phyloP scores from a whole-genome alignment of 2,329 filamentous ascomycete species.

The Penicillium sp. region DNA sequence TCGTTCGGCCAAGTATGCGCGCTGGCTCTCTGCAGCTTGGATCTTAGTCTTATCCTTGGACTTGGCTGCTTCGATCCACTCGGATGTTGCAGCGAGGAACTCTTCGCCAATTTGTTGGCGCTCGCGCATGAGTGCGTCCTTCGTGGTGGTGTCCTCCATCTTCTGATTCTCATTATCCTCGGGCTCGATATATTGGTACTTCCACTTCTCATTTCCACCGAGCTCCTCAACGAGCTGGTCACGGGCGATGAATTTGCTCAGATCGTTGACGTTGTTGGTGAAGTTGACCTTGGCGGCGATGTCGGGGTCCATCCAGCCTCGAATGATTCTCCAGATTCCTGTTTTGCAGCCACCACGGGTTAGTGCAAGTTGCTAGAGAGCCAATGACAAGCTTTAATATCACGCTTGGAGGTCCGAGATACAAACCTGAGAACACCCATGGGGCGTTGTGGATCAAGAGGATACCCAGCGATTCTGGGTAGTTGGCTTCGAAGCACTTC shows the following conservation, averaged over 20 bases:
- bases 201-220: constrained; percentile 80
- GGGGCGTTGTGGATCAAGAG: constrained; percentile 91
- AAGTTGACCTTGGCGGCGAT: constrained; percentile 93
- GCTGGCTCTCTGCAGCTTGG: constrained; percentile 54
- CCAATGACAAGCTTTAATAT: too few relatives aligned
- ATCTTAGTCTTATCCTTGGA: constrained; percentile 46
- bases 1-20: constrained; percentile 63
- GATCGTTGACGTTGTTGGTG: constrained; percentile 73
- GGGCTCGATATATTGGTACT: constrained; percentile 80
- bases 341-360: background rate
- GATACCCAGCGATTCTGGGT: constrained; percentile 83
- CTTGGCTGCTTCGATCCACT: constrained; percentile 66
- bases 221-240: constrained; percentile 74
- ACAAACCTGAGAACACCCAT: constrained; percentile 86
- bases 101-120: constrained; percentile 66
- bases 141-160: constrained; percentile 66
- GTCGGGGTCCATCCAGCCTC: constrained; percentile 93
- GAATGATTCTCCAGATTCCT: constrained; percentile 93
- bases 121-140: constrained; percentile 63
- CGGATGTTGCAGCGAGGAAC: constrained; percentile 71
- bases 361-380: background rate
- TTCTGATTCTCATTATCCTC: constrained; percentile 69
- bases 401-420: too few relatives aligned
- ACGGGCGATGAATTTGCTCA: constrained; percentile 71
- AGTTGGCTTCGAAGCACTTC: constrained; percentile 96